Evolutionary conservation across 306 rosid genomes (phyloP).

Genomic region (Lathyrus oleraceus): DNA sequence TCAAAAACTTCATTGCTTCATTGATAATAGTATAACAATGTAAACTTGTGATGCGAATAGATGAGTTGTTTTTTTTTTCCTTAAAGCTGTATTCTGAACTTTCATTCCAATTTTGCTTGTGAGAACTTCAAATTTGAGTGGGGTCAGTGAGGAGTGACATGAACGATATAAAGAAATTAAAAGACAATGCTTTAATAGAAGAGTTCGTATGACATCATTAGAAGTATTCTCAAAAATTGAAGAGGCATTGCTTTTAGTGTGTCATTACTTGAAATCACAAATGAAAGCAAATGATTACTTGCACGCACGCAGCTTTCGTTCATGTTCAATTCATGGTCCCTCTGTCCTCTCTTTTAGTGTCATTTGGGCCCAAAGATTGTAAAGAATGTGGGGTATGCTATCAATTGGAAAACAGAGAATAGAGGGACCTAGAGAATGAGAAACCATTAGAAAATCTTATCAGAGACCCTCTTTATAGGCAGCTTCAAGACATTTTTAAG

Average conservation of each 20-base stretch:
- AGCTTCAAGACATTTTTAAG: neutral
- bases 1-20: constrained; percentile 52
- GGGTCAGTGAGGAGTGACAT: neutral
- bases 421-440: neutral
- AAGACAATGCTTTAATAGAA: neutral
- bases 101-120: neutral
- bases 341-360: neutral
- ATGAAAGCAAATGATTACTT: neutral
- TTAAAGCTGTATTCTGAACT: neutral
- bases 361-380: neutral
- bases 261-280: neutral
- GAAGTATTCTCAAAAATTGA: neutral
- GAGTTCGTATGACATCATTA: neutral
- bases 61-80: neutral
- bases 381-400: neutral
- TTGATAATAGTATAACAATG: constrained; percentile 21
- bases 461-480: neutral
- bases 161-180: neutral
- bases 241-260: neutral
- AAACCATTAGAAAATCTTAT: neutral
- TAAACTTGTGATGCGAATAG: neutral
- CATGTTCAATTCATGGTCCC: neutral
- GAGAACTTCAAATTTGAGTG: neutral
- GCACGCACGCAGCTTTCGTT: neutral
- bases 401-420: neutral